Conservation (phyloP, 495 filamentous ascomycete species). For the Daldinia grandis region DNA sequence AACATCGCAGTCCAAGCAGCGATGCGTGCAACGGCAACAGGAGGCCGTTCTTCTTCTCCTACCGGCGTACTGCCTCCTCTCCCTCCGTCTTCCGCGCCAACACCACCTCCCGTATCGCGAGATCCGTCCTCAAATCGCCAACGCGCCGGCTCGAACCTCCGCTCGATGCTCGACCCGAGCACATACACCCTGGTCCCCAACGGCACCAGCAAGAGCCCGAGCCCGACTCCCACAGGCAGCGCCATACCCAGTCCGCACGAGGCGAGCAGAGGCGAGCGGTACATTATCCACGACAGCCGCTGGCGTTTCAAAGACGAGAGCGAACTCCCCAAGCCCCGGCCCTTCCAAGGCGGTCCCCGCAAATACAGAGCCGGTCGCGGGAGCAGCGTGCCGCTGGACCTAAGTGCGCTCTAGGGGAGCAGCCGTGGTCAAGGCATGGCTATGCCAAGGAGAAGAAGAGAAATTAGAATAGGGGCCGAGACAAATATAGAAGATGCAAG, state of each 20-base stretch:
- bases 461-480: not conserved
- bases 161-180: slow-evolving; percentile 74
- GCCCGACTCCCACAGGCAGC: slow-evolving; percentile 49
- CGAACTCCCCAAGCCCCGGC: slow-evolving; percentile 83
- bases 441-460: not conserved
- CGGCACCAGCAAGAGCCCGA: slow-evolving; percentile 56
- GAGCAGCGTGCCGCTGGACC: slow-evolving; percentile 91
- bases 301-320: slow-evolving; percentile 89
- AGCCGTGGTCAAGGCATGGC: not conserved
- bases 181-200: slow-evolving; percentile 72
- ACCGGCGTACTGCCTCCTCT: slow-evolving; percentile 51
- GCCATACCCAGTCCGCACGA: slow-evolving; percentile 43
- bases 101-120: slow-evolving; percentile 43
- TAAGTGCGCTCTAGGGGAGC: slow-evolving; percentile 59
- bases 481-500: not conserved
- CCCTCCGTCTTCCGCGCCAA: slow-evolving; percentile 49
- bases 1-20: slow-evolving; percentile 61
- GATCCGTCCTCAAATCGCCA: slow-evolving; percentile 41
- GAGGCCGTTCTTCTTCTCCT: slow-evolving; percentile 54
- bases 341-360: slow-evolving; percentile 74
- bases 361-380: slow-evolving; percentile 90
- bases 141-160: slow-evolving; percentile 44
- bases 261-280: slow-evolving; percentile 55
- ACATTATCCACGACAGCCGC: slow-evolving; percentile 77
- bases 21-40: slow-evolving; percentile 58